phyloP scores from a whole-genome alignment of 164 flowering plant genomes.

The Liriodendron chinense region DNA sequence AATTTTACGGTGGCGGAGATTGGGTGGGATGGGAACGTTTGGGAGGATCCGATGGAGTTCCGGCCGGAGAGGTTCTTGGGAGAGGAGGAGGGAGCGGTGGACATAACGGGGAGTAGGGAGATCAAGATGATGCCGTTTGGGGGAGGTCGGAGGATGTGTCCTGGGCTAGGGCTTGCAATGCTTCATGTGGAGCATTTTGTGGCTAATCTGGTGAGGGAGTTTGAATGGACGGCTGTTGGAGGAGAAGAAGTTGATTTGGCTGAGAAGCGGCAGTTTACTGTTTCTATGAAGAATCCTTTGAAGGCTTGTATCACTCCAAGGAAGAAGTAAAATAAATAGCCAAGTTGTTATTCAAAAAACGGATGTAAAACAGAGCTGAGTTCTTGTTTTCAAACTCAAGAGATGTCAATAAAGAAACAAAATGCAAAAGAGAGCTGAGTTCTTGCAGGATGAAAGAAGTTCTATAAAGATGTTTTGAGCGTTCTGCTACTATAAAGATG shows the following conservation, averaged over 20 bases:
- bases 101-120: slow-evolving; percentile 37
- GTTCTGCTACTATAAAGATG: too few relatives aligned
- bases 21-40: slow-evolving; percentile 13
- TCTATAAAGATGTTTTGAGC: too few relatives aligned
- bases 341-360: not conserved
- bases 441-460: too few relatives aligned
- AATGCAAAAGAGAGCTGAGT: too few relatives aligned
- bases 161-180: slow-evolving; percentile 23
- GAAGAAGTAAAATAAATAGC: not conserved
- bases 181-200: slow-evolving; percentile 30
- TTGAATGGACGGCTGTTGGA: slow-evolving; percentile 44
- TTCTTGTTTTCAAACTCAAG: too few relatives aligned
- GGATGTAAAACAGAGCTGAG: too few relatives aligned
- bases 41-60: slow-evolving; percentile 20
- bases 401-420: too few relatives aligned
- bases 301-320: slow-evolving; percentile 13
- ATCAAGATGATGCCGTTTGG: slow-evolving; percentile 60
- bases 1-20: slow-evolving; percentile 22
- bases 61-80: slow-evolving; percentile 18
- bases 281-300: slow-evolving; percentile 49
- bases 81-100: slow-evolving; percentile 17
- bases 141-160: slow-evolving; percentile 32
- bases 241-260: slow-evolving; percentile 39
- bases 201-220: slow-evolving; percentile 34
- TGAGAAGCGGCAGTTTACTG: slow-evolving; percentile 37